phyloP scores from a whole-genome alignment of 805 yeast species.

The Metschnikowia bowlesiae region DNA sequence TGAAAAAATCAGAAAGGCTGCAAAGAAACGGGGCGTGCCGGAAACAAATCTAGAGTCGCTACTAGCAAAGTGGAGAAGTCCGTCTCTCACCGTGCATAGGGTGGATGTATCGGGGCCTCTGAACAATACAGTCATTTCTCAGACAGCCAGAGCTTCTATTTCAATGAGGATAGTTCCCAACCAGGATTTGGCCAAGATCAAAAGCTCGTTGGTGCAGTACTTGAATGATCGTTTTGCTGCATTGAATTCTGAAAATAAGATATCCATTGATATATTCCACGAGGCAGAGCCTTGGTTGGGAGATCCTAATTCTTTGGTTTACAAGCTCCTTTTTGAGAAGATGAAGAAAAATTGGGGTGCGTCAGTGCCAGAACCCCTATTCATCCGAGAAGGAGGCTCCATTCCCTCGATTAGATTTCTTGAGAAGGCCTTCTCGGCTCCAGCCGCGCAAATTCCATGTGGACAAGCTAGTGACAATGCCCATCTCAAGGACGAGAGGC shows the following conservation, averaged over 20 bases:
- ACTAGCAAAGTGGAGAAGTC: constrained; percentile 81
- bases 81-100: constrained; percentile 83
- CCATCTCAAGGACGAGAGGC: constrained; percentile 81
- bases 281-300: constrained; percentile 98
- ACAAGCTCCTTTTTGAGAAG: constrained; percentile 59
- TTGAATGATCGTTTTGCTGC: constrained; percentile 43
- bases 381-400: constrained; percentile 94
- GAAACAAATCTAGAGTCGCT: constrained; percentile 43
- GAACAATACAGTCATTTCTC: constrained; percentile 86
- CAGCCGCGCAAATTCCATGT: constrained; percentile 94
- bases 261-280: constrained; percentile 60
- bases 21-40: constrained; percentile 29
- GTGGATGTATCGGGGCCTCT: constrained; percentile 86
- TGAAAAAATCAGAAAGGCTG: constrained; percentile 47
- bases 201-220: constrained; percentile 43
- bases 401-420: constrained; percentile 84
- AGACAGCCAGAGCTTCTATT: constrained; percentile 65
- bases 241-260: constrained; percentile 56
- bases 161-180: constrained; percentile 89
- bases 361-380: constrained; percentile 57
- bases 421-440: constrained; percentile 77
- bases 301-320: constrained; percentile 71
- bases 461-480: constrained; percentile 96
- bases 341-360: constrained; percentile 68
- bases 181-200: constrained; percentile 63